phyloP scores from a whole-genome alignment of 306 rosid species.

The Inga oerstediana region DNA sequence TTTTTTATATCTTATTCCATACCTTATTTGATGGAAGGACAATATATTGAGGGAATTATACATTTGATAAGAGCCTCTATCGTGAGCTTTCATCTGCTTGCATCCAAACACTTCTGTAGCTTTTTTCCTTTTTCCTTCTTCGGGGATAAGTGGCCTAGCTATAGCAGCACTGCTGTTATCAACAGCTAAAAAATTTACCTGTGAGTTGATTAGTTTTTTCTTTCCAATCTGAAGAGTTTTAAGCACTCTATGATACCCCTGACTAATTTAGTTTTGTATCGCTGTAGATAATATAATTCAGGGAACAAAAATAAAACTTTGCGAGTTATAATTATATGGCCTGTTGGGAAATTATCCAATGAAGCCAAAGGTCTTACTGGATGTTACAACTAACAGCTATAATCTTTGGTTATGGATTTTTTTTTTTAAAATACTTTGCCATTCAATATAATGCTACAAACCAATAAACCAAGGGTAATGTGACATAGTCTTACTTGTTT shows the following conservation, averaged over 20 bases:
- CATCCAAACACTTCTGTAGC: not conserved
- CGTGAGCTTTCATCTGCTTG: not conserved
- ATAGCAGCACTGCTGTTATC: not conserved
- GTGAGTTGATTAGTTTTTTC: not conserved
- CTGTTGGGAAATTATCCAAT: not conserved
- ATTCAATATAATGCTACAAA: not conserved
- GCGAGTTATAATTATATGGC: not conserved
- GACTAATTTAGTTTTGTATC: not conserved
- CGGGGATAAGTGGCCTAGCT: not conserved
- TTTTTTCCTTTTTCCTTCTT: not conserved
- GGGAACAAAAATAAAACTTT: not conserved
- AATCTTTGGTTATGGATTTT: not conserved
- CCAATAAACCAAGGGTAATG: not conserved
- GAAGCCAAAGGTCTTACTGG: too few species aligned
- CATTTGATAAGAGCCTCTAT: not conserved
- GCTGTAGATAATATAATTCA: not conserved
- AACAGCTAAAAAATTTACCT: not conserved
- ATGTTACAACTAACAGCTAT: not conserved
- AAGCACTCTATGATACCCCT: not conserved
- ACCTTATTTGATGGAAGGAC: conserved; percentile 3
- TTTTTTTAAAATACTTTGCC: not conserved
- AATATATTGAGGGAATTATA: not conserved
- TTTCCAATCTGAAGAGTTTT: not conserved
- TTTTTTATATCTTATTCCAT: conserved; percentile 4
- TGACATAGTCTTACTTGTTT: not conserved